Evolutionary conservation across 768 basidiomycete species (phyloP).

Genomic region (Lanmaoa pseudosensibilis): DNA sequence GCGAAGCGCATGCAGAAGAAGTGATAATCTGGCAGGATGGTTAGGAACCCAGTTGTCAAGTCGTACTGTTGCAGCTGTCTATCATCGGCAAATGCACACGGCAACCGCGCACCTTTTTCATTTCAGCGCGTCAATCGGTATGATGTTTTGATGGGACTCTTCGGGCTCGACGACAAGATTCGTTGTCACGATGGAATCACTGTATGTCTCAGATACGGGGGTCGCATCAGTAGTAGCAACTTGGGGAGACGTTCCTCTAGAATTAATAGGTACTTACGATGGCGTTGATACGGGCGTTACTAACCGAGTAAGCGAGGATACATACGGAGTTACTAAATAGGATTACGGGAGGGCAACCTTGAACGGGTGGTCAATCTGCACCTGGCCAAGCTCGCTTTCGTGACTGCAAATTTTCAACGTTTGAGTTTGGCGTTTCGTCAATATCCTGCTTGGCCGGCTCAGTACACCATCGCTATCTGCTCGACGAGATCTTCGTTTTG

Average conservation of each 20-base stretch:
- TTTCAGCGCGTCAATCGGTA: slow-evolving; percentile 22
- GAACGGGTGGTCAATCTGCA: slow-evolving; percentile 20
- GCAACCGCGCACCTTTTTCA: slow-evolving; percentile 24
- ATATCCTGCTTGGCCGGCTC: slow-evolving; percentile 11
- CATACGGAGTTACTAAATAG: slow-evolving; percentile 22
- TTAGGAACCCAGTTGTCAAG: slow-evolving; percentile 15
- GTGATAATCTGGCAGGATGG: background rate
- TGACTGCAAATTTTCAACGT: slow-evolving; percentile 29
- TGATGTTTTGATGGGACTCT: slow-evolving; percentile 11
- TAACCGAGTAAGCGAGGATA: slow-evolving; percentile 21
- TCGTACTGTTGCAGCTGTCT: background rate
- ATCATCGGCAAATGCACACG: slow-evolving; percentile 13
- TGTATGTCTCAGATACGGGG: slow-evolving; percentile 1
- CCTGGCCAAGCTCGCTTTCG: slow-evolving; percentile 21
- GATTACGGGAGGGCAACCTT: slow-evolving; percentile 25
- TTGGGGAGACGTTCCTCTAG: background rate
- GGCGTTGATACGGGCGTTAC: background rate
- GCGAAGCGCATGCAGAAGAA: slow-evolving; percentile 32
- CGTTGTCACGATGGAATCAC: slow-evolving; percentile 2
- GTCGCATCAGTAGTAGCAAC: background rate
- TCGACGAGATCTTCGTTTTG: slow-evolving; percentile 14
- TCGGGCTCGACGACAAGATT: background rate
- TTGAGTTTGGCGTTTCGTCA: slow-evolving; percentile 15
- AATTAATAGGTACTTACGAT: background rate
- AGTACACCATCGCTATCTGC: slow-evolving; percentile 8